A percentile compares a stretch with the other conserved stretches of the same genome.
Evolutionary conservation across 2,329 filamentous ascomycete species (phyloP).

Genomic region (Leptographium flavum): DNA sequence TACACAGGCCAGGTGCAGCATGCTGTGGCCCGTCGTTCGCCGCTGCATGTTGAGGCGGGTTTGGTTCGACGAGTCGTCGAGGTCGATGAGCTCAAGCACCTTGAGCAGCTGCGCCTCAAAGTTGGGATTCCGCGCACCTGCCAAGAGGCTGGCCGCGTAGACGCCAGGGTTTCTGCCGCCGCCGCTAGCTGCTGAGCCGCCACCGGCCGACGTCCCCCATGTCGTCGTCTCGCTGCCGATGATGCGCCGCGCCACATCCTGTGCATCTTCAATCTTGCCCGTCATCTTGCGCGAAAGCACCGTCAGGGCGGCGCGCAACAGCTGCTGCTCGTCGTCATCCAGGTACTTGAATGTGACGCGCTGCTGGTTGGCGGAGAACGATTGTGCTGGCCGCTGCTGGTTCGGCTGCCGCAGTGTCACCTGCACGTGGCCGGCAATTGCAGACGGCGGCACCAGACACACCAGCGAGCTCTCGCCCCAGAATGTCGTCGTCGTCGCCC

Average conservation of each 20-base stretch:
- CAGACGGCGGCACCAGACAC: constrained; percentile 60
- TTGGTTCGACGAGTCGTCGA: constrained; percentile 56
- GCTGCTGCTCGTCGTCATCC: constrained; percentile 53
- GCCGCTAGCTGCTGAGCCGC: constrained; percentile 6
- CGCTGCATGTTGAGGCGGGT: constrained; percentile 52
- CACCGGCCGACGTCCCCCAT: constrained; percentile 26
- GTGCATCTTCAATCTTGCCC: constrained; percentile 45
- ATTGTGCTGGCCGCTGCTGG: constrained; percentile 19
- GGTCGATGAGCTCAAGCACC: constrained; percentile 64
- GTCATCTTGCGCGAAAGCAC: constrained; percentile 47
- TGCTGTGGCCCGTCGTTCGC: constrained; percentile 55
- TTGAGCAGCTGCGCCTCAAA: constrained; percentile 57
- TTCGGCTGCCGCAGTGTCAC: constrained; percentile 51
- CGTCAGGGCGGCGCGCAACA: constrained; percentile 53
- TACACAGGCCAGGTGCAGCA: constrained; percentile 67
- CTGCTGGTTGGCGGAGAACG: constrained; percentile 25
- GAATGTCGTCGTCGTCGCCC: constrained; percentile 58
- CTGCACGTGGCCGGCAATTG: constrained; percentile 51
- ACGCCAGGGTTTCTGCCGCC: constrained; percentile 19
- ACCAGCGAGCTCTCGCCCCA: constrained; percentile 72
- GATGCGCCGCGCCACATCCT: constrained; percentile 47
- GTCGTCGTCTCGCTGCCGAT: constrained; percentile 30
- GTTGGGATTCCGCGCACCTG: constrained; percentile 24
- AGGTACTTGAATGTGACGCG: constrained; percentile 54
- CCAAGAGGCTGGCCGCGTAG: constrained; percentile 22